These are phyloP conservation scores for Phytopythium chamaehyphon DNA, from an alignment of 352 stramenopile species.

Conservation along the genomic window DNA sequence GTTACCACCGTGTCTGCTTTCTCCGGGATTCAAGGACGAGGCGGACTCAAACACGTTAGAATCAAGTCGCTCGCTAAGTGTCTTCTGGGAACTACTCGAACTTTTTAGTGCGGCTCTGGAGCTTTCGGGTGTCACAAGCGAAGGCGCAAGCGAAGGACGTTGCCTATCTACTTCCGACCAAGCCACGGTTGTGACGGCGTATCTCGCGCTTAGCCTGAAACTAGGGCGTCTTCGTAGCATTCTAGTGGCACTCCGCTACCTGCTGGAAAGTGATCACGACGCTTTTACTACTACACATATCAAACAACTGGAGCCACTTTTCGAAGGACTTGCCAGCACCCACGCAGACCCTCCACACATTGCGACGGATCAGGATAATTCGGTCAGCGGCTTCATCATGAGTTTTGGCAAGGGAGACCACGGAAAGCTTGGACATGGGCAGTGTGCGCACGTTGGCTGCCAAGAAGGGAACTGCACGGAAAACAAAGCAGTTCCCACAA, in stretches of 20 bases:
- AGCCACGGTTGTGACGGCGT: conserved; percentile 36
- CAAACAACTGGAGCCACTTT: conserved; percentile 23
- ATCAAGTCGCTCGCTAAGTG: conserved; percentile 17
- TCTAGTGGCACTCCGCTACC: conserved; percentile 28
- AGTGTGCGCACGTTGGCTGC: conserved; percentile 59
- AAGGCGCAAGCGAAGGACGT: neutral
- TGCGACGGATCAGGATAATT: conserved; percentile 23
- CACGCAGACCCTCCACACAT: conserved; percentile 17
- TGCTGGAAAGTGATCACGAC: conserved; percentile 23
- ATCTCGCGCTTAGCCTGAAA: conserved; percentile 67
- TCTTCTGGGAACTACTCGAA: conserved; percentile 53
- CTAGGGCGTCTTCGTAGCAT: conserved; percentile 53
- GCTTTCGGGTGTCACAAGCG: neutral
- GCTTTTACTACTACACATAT: conserved; percentile 15
- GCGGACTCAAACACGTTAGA: conserved; percentile 2
- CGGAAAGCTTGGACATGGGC: conserved; percentile 75
- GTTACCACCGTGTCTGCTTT: conserved; percentile 53
- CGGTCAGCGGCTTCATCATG: conserved; percentile 48
- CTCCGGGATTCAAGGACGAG: conserved; percentile 32
- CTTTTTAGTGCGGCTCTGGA: conserved; percentile 40
- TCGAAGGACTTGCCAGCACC: conserved; percentile 35
- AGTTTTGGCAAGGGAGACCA: conserved; percentile 86
- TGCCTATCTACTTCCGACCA: conserved; percentile 21
- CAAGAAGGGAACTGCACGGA: conserved; percentile 78
- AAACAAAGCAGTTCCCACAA: conserved; percentile 69